phyloP scores from a whole-genome alignment of 169 alveolate genomes.

The Cryptosporidium xiaoi region DNA sequence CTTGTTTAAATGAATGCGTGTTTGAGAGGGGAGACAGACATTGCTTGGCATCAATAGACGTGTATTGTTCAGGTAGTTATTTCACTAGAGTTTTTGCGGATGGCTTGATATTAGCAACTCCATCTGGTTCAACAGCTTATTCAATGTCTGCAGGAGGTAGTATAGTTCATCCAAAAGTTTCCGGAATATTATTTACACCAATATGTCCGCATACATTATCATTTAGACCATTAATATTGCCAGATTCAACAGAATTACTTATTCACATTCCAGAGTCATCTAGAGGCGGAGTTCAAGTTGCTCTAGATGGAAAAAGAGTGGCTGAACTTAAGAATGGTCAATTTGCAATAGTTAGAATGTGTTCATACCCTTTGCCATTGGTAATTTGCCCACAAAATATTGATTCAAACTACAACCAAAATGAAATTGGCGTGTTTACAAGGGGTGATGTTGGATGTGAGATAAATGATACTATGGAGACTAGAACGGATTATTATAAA shows the following conservation, averaged over 20 bases:
- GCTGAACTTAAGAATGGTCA: constrained; percentile 54
- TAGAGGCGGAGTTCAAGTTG: constrained; percentile 78
- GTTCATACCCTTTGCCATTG: constrained; percentile 62
- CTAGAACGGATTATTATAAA: background rate
- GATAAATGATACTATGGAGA: background rate
- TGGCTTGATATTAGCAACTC: constrained; percentile 93
- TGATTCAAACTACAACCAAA: background rate
- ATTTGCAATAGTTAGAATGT: constrained; percentile 64
- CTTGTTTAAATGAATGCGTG: constrained; percentile 79
- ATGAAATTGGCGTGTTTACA: background rate
- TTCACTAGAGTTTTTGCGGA: constrained; percentile 86
- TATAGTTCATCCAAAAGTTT: constrained; percentile 93
- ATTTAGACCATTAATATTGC: constrained; percentile 93
- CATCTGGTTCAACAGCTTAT: constrained; percentile 99
- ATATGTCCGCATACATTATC: constrained; percentile 96
- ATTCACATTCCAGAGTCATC: constrained; percentile 78
- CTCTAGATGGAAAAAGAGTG: constrained; percentile 79
- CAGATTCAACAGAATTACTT: constrained; percentile 79
- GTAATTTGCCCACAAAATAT: constrained; percentile 52
- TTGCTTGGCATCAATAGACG: constrained; percentile 71
- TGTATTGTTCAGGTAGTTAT: constrained; percentile 75
- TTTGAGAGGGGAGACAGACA: constrained; percentile 76
- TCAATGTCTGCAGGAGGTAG: constrained; percentile 97
- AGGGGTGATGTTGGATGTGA: background rate
- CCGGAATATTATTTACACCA: constrained; percentile 91